Evolutionary conservation across 768 basidiomycete species (phyloP), one percentile per base, ranked within the genome.

Genomic region (Amanita muscaria): DNA sequence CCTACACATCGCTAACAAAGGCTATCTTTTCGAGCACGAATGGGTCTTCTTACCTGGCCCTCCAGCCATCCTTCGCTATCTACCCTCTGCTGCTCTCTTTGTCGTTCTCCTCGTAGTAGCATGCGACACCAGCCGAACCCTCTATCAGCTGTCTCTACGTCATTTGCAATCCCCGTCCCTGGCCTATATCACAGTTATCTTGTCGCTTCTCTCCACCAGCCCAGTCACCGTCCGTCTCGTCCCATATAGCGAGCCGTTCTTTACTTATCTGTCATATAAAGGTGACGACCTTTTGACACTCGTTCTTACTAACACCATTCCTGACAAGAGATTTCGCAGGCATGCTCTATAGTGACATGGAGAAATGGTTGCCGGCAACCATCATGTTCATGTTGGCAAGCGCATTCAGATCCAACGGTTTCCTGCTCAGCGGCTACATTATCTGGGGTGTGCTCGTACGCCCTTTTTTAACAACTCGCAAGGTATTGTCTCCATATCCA

Each of bases 31-130:
- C 57, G 94, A 98, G 57, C 75, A 94, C 53, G 71, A 88, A 51
- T 87, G 86, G 74, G 94, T 94, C 0, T 98, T 90, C 61, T 74
- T 90, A 49, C 85, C 88, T 2, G 88, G 76, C 4, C 61, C 76
- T 19, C 74, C 87, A 3, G 54, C 65, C 9, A 39, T 85, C 40
- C 71, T 89, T 61, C 67, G 73, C 2, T 10, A 53, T 36, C 63
- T 55, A n/a, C 10, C 22, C 18, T 22, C 42, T 24, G 5, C 15
- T 5, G 9, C 24, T 1, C 39, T 53, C 31, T 47, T 70, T 12
- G 58, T 77, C 30, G 51, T 65, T 2, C 32, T 73, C 16, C 57
- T 70, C 31, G 58, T 65, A 4, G 36, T 72, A 0, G 58, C 69
- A 2, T 67, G 53, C 46, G 69, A 73, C 44, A 51, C 73, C 4